phyloP scores from a whole-genome alignment of 2,329 filamentous ascomycete species.

The Colletotrichum sp. region DNA sequence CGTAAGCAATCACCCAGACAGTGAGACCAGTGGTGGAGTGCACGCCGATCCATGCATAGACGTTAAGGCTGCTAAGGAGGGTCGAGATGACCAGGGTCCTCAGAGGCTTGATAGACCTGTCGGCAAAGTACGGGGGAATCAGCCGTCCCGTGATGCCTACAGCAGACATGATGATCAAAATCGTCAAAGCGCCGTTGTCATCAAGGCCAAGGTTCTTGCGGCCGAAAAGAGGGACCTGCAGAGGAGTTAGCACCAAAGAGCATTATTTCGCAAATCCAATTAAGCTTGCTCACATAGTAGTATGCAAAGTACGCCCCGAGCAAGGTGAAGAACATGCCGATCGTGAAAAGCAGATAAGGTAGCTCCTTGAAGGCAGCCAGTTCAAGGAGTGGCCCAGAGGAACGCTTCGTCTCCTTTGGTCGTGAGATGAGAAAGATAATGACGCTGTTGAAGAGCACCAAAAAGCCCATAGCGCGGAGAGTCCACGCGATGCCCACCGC shows the following conservation, averaged over 20 bases:
- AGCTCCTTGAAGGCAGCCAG: constrained; percentile 14
- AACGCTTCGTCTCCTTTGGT: not conserved
- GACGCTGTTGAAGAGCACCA: constrained; percentile 67
- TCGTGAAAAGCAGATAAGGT: constrained; percentile 10
- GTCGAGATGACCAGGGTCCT: constrained; percentile 18
- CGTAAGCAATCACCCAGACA: constrained; percentile 22
- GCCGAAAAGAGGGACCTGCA: constrained; percentile 8
- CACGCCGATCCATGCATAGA: constrained; percentile 39
- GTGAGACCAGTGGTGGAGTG: constrained; percentile 36
- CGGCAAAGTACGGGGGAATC: constrained; percentile 22
- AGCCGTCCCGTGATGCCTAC: constrained; percentile 21
- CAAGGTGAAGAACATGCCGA: constrained; percentile 19
- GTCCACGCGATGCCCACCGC: constrained; percentile 63
- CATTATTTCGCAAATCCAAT: not conserved
- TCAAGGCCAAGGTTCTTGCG: not conserved
- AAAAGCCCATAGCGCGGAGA: constrained; percentile 64
- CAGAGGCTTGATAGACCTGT: constrained; percentile 21
- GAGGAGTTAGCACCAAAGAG: not conserved
- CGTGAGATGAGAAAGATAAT: not conserved
- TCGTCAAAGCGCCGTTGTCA: constrained; percentile 11
- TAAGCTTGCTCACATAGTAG: not conserved
- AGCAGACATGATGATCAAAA: constrained; percentile 20
- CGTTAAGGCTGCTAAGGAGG: constrained; percentile 6
- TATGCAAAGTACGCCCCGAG: constrained; percentile 15
- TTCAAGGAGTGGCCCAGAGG: constrained; percentile 5